Conservation (phyloP, 2,329 filamentous ascomycete species). For the Diplocarpon rosae region DNA sequence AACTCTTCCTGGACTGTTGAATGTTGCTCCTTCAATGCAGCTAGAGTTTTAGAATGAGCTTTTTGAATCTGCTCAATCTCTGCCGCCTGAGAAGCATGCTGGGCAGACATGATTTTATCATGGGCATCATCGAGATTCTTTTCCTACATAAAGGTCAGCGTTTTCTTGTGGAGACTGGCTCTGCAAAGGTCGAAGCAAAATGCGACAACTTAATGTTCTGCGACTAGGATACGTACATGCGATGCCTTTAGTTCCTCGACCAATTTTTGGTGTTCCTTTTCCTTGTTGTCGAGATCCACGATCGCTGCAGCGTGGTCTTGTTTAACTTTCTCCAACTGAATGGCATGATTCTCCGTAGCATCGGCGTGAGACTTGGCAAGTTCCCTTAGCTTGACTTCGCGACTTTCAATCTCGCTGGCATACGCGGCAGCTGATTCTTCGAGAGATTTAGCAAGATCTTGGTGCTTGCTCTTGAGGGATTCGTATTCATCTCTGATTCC, state of each 20-base stretch:
- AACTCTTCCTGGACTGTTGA: constrained; percentile 26
- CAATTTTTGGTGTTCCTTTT: constrained; percentile 41
- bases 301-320: constrained; percentile 22
- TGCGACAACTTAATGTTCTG: not conserved
- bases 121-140: constrained; percentile 48
- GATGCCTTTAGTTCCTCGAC: constrained; percentile 44
- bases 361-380: constrained; percentile 10
- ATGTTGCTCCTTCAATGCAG: constrained; percentile 33
- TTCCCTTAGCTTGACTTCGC: constrained; percentile 17
- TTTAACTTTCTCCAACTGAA: constrained; percentile 17
- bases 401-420: constrained; percentile 15
- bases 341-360: constrained; percentile 11
- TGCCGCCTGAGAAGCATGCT: constrained; percentile 36
- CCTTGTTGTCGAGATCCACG: constrained; percentile 33
- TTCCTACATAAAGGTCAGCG: constrained; percentile 29
- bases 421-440: constrained; percentile 15
- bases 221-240: constrained; percentile 16
- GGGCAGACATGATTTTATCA: constrained; percentile 36
- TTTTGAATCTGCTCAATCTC: constrained; percentile 44
- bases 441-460: constrained; percentile 32
- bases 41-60: constrained; percentile 36
- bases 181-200: not conserved
- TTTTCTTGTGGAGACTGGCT: too few relatives aligned
- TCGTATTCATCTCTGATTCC: constrained; percentile 54
- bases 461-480: constrained; percentile 46